Evolutionary conservation across 2,329 filamentous ascomycete genomes (phyloP), one percentile per base, ranked within the genome.

Genomic region (Alternaria brassicicola): DNA sequence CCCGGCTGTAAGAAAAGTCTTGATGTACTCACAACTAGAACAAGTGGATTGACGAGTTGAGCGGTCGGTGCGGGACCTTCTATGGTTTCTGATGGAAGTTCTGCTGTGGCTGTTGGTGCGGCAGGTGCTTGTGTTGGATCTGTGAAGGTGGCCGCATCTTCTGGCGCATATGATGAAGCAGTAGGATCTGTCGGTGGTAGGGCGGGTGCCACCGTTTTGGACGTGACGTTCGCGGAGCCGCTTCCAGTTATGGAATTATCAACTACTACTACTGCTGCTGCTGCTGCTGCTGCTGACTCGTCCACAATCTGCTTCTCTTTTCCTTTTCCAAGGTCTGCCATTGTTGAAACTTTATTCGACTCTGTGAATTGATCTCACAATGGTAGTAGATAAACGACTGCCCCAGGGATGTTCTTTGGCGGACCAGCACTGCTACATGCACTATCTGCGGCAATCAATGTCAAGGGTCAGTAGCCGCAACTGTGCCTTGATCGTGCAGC

Each of bases 11-110:
- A 50, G 4, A n/a, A 28, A 15, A n/a, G 7, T 6, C 12, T 17
- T 15, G 12, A 8, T 6, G 17, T 41, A 58, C 62, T 46, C 55
- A 62, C 57, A n/a, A 55, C 62, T 19, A 55, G 23, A 13, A 64
- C 57, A 21, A 49, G 39, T 31, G 56, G 59, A 35, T 64, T 64
- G 28, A 63, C 50, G 3, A 56, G 53, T n/a, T 64, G 56, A 4
- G 59, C 62, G 4, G 43, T 53, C 21, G 50, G 33, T 13, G 57
- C 59, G 3, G 59, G 56, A 4, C 56, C 51, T 47, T 56, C 45
- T 25, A 41, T 43, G 6, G 47, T 48, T 30, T 58, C 55, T 13
- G 51, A 50, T 12, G 38, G 48, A 25, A 48, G 33, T 35, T 35
- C 28, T 13, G 10, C 23, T 36, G 23, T 9, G 2, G 43, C 2